Evolutionary conservation across 495 filamentous ascomycete genomes (phyloP).

Genomic region (Aspergillus ostianus): DNA sequence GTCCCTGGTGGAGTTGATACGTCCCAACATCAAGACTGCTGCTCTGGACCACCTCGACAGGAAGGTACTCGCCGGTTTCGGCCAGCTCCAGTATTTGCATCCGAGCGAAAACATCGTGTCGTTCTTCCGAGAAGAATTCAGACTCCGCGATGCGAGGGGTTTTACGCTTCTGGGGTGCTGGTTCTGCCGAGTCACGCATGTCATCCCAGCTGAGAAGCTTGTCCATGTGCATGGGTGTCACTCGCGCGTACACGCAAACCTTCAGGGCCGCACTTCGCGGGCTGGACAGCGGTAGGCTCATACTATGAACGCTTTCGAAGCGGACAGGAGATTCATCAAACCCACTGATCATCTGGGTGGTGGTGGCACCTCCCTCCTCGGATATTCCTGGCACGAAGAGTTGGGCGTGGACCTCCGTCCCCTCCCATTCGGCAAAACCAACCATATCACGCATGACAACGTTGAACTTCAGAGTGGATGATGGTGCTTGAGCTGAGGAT

Average conservation of each 20-base stretch:
- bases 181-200: slow-evolving; percentile 69
- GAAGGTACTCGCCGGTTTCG: slow-evolving; percentile 85
- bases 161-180: slow-evolving; percentile 57
- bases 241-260: slow-evolving; percentile 90
- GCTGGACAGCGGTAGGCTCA: slow-evolving; percentile 90
- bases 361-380: slow-evolving; percentile 87
- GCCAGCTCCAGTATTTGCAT: slow-evolving; percentile 87
- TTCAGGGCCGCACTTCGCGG: slow-evolving; percentile 72
- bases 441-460: slow-evolving; percentile 97
- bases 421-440: slow-evolving; percentile 94
- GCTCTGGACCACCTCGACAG: slow-evolving; percentile 87
- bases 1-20: slow-evolving; percentile 92
- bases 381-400: slow-evolving; percentile 91
- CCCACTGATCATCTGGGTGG: slow-evolving; percentile 89
- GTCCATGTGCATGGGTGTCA: slow-evolving; percentile 92
- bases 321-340: slow-evolving; percentile 94
- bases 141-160: slow-evolving; percentile 78
- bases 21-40: slow-evolving; percentile 78
- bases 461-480: slow-evolving; percentile 94
- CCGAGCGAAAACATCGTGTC: slow-evolving; percentile 87
- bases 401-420: slow-evolving; percentile 92
- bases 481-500: slow-evolving; percentile 87
- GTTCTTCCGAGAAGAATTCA: slow-evolving; percentile 88
- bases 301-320: slow-evolving; percentile 97
- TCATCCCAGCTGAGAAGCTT: slow-evolving; percentile 99